Evolutionary conservation across 2,329 filamentous ascomycete genomes (phyloP).

Genomic region (Penicillium sp.): DNA sequence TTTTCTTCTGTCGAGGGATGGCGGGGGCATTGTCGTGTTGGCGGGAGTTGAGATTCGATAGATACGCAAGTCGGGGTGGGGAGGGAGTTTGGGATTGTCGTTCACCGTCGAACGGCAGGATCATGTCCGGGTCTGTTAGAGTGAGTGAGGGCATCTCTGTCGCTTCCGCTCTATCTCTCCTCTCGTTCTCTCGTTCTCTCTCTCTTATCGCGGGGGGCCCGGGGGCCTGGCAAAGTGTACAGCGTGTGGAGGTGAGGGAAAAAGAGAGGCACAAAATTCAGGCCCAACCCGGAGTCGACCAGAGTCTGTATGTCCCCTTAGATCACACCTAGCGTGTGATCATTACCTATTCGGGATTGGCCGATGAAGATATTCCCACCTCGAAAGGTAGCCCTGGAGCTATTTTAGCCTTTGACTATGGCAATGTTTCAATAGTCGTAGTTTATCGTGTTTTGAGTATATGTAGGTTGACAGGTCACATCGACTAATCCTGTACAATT

Average conservation of each 20-base stretch:
- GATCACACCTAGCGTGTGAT: constrained; percentile 25
- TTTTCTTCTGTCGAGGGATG: constrained; percentile 26
- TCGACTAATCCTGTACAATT: not conserved
- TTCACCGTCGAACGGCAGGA: constrained; percentile 72
- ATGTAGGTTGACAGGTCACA: not conserved
- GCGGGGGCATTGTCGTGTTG: constrained; percentile 26
- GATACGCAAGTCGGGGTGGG: constrained; percentile 52
- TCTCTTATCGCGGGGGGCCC: constrained; percentile 1
- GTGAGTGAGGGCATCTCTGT: constrained; percentile 71
- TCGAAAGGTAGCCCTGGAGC: not conserved
- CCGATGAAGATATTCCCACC: constrained; percentile 13
- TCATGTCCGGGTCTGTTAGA: constrained; percentile 92
- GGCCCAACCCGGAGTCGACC: not conserved
- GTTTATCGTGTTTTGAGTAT: constrained; percentile 2
- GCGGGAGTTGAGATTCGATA: constrained; percentile 44
- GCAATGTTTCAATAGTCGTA: not conserved
- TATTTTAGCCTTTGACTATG: not conserved
- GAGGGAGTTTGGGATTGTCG: constrained; percentile 50
- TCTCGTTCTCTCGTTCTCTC: not conserved
- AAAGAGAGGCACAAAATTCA: constrained; percentile 5
- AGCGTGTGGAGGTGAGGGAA: not conserved
- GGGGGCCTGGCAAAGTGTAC: not conserved
- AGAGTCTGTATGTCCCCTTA: constrained; percentile 13
- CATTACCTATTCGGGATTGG: constrained; percentile 21
- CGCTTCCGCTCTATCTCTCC: not conserved